Percentiles rank a stretch among this genome's conserved stretches.
phyloP scores from a whole-genome alignment of 2,329 filamentous ascomycete species.

The Ascochyta lentis region DNA sequence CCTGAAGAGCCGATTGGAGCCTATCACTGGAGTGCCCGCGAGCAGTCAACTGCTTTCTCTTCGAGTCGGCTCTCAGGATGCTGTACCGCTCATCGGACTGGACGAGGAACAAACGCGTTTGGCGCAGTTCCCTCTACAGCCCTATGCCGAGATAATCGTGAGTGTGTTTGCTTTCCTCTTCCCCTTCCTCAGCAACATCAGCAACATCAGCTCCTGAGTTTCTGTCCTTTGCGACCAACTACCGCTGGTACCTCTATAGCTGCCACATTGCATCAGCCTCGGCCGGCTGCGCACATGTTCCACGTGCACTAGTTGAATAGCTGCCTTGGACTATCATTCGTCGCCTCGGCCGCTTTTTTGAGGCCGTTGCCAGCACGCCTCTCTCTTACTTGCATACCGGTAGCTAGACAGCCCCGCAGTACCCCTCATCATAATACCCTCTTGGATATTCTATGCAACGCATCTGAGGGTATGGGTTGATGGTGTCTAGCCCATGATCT shows the following conservation, averaged over 20 bases:
- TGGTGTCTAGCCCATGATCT: background rate
- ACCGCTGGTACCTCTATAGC: conserved; percentile 34
- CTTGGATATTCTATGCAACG: background rate
- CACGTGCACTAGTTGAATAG: background rate
- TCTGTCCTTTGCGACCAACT: conserved; percentile 17
- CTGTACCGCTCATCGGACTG: conserved; percentile 69
- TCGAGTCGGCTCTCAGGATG: conserved; percentile 68
- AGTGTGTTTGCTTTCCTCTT: conserved; percentile 51
- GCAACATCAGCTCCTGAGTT: conserved; percentile 25
- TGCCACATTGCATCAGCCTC: conserved; percentile 37
- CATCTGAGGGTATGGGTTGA: background rate
- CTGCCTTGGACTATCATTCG: conserved; percentile 20
- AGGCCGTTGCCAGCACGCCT: conserved; percentile 24
- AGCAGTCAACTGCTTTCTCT: conserved; percentile 77
- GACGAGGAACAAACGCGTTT: conserved; percentile 76
- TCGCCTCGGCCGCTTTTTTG: conserved; percentile 19
- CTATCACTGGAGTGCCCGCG: conserved; percentile 89
- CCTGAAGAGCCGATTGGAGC: conserved; percentile 86
- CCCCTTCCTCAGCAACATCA: conserved; percentile 25
- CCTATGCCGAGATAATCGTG: conserved; percentile 82
- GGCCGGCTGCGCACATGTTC: conserved; percentile 7
- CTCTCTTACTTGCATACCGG: conserved; percentile 12
- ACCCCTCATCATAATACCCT: conserved; percentile 18
- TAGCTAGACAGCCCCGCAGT: conserved; percentile 29
- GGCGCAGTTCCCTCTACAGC: conserved; percentile 69